A percentile compares a stretch with the other conserved stretches of the same genome.
phyloP scores from a whole-genome alignment of 176 grass and related monocot genomes.

The Rhipidocladum racemiflorum region DNA sequence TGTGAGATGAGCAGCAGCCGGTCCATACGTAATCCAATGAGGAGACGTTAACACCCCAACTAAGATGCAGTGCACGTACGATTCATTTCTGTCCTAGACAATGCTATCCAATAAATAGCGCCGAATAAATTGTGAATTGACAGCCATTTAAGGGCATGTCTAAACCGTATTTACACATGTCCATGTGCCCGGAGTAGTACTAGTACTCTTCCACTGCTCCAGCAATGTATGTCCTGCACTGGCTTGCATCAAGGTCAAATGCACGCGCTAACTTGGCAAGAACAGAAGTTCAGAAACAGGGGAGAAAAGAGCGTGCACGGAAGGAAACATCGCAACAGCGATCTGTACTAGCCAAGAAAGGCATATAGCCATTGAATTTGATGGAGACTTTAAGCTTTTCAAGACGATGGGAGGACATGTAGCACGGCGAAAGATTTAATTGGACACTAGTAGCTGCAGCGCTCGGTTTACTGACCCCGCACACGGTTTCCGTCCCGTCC shows the following conservation, averaged over 20 bases:
- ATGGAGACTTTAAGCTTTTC: neutral
- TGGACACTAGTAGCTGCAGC: neutral
- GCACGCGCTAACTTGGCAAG: conserved; percentile 13
- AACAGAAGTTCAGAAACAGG: neutral
- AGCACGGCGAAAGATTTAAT: neutral
- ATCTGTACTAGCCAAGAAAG: neutral
- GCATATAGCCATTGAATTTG: neutral
- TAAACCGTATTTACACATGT: neutral
- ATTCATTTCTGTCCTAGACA: neutral
- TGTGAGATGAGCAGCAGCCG: neutral
- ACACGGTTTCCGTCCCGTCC: neutral
- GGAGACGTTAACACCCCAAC: too few species aligned
- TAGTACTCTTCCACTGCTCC: neutral
- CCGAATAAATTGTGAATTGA: conserved; percentile 10
- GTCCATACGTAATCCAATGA: neutral
- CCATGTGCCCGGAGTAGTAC: neutral
- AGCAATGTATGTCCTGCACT: neutral
- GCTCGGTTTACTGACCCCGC: neutral
- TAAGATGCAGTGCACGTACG: neutral
- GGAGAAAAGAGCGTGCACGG: neutral
- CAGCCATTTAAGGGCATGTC: neutral
- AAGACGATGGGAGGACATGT: neutral
- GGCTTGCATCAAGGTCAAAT: neutral
- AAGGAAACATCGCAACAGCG: neutral
- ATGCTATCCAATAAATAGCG: neutral